These are phyloP conservation scores for Przewalskia tangutica DNA, from an alignment of 257 asterid species.

Conservation along the genomic window DNA sequence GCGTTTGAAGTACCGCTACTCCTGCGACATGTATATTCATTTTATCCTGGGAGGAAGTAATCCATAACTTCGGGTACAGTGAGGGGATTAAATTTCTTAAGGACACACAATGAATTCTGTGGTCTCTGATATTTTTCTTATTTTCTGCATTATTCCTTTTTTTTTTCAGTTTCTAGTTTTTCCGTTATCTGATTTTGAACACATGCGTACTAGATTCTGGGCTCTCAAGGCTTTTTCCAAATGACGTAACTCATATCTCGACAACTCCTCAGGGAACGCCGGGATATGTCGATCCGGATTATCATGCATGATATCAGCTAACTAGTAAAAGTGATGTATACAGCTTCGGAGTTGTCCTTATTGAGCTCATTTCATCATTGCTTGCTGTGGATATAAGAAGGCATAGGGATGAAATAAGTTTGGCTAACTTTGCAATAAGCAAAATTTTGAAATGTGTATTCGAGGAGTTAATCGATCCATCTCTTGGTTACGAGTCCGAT, in stretches of 20 bases:
- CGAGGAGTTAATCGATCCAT: conserved; percentile 32
- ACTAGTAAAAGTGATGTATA: conserved; percentile 45
- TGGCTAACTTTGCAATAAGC: conserved; percentile 36
- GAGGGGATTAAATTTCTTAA: too few species aligned
- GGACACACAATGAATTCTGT: too few species aligned
- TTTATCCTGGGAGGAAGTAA: too few species aligned
- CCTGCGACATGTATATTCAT: too few species aligned
- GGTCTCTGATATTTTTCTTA: too few species aligned
- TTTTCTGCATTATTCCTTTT: too few species aligned
- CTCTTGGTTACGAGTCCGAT: conserved; percentile 30
- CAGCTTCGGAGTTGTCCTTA: conserved; percentile 54
- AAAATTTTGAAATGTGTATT: conserved; percentile 29
- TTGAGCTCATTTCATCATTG: conserved; percentile 48
- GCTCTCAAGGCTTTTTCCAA: conserved; percentile 36
- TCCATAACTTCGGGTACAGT: too few species aligned
- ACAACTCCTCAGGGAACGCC: conserved; percentile 64
- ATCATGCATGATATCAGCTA: conserved; percentile 36
- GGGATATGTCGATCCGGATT: conserved; percentile 48
- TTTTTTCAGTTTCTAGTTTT: too few species aligned
- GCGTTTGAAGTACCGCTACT: too few species aligned
- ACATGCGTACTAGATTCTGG: too few species aligned
- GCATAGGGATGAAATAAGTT: conserved; percentile 31
- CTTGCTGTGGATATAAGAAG: conserved; percentile 47
- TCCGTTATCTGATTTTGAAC: too few species aligned
- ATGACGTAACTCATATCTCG: conserved; percentile 35